Evolutionary conservation across 2,329 filamentous ascomycete genomes (phyloP).

Genomic region (Chaetothyriales sp.): DNA sequence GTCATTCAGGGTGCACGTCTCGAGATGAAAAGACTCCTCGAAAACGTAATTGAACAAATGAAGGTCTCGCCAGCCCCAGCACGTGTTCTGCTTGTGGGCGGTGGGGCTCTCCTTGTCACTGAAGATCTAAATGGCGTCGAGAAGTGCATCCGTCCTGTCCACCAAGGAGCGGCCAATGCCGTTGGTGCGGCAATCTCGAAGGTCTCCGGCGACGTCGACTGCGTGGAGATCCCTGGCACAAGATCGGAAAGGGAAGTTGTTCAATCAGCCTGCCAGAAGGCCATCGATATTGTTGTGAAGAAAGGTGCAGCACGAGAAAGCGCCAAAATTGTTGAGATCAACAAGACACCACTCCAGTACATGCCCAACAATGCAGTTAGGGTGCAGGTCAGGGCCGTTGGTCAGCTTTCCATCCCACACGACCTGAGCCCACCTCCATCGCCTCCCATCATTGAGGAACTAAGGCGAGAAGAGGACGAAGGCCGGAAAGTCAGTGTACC

Average conservation of each 20-base stretch:
- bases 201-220: conserved; percentile 33
- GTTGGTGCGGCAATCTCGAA: conserved; percentile 48
- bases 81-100: conserved; percentile 44
- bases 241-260: conserved; percentile 1
- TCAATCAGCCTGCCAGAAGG: conserved; percentile 15
- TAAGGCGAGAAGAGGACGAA: conserved; percentile 11
- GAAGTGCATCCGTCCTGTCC: conserved; percentile 38
- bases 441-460: neutral
- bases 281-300: conserved; percentile 11
- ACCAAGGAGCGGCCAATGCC: conserved; percentile 44
- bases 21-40: conserved; percentile 36
- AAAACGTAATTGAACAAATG: conserved; percentile 42
- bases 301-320: conserved; percentile 8
- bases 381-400: conserved; percentile 5
- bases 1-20: conserved; percentile 23
- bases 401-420: neutral
- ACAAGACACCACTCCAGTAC: conserved; percentile 20
- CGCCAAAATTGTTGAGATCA: conserved; percentile 23
- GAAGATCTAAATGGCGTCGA: conserved; percentile 35
- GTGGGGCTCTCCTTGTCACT: conserved; percentile 41
- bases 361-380: conserved; percentile 22
- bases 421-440: conserved; percentile 15
- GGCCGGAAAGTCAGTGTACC: conserved; percentile 6
- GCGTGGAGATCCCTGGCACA: neutral
- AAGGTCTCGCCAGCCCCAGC: conserved; percentile 40